Percentiles rank a stretch among this genome's conserved stretches.
These are phyloP conservation scores for Isoetes engelmannii DNA, from an alignment of 83 land plant species.

Conservation along the genomic window DNA sequence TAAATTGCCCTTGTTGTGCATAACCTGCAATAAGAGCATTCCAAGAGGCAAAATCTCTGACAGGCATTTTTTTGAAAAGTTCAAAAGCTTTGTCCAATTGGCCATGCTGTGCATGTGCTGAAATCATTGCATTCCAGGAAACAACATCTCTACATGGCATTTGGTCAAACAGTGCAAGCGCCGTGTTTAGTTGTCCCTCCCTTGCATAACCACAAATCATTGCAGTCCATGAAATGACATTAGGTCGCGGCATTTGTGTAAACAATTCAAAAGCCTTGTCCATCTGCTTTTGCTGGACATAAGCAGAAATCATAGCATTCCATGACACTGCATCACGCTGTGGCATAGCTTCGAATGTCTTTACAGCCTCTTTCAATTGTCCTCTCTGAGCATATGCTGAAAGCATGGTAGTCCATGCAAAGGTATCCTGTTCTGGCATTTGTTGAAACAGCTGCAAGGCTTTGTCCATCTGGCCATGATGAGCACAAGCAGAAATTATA, in stretches of 20 bases:
- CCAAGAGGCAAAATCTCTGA: too few species aligned
- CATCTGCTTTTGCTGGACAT: not conserved
- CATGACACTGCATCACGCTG: not conserved
- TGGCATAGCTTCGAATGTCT: not conserved
- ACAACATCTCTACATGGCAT: too few species aligned
- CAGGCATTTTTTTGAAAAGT: not conserved
- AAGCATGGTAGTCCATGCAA: slow-evolving; percentile 3
- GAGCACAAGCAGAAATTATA: slow-evolving; percentile 2
- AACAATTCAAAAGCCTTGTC: not conserved
- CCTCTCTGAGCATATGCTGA: not conserved
- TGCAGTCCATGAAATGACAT: slow-evolving; percentile 26
- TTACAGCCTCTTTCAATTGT: not conserved
- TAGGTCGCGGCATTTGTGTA: not conserved
- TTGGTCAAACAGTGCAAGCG: too few species aligned
- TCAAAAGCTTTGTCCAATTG: too few species aligned
- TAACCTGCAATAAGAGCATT: too few species aligned
- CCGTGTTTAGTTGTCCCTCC: too few species aligned
- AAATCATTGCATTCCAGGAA: too few species aligned
- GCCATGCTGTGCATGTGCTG: too few species aligned
- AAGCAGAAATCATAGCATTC: not conserved
- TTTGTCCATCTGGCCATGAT: slow-evolving; percentile 2
- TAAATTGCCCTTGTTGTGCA: too few species aligned
- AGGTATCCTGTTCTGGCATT: slow-evolving; percentile 4
- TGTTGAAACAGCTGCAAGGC: not conserved
- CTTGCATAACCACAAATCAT: too few species aligned